Conservation (phyloP, 2,329 filamentous ascomycete genomes). For the Cladophialophora immunda region DNA sequence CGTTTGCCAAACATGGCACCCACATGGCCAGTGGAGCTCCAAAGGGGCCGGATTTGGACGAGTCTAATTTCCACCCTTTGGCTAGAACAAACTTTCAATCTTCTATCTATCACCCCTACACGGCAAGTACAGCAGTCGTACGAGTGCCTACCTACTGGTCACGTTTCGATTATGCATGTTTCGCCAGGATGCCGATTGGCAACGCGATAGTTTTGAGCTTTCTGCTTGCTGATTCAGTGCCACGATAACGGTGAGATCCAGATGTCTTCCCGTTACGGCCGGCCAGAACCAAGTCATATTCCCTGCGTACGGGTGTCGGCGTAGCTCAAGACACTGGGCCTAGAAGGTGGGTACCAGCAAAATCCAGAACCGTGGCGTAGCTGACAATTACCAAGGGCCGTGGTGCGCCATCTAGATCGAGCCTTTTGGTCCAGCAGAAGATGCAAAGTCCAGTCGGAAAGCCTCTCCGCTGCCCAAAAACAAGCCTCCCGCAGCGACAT, state of each 20-base stretch:
- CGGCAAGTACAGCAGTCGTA: too few species aligned
- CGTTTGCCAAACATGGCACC: neutral
- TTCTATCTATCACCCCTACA: neutral
- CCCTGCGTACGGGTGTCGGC: neutral
- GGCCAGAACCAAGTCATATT: neutral
- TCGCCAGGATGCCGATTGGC: too few species aligned
- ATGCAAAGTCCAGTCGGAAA: neutral
- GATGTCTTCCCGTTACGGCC: too few species aligned
- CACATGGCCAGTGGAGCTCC: neutral
- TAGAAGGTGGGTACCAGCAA: neutral
- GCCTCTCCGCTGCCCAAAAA: neutral
- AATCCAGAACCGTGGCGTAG: constrained; percentile 1
- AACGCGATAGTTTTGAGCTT: neutral
- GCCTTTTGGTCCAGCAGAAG: neutral
- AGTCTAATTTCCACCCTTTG: neutral
- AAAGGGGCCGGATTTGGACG: constrained; percentile 7
- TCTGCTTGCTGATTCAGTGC: neutral
- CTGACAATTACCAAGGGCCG: neutral
- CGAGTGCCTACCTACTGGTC: too few species aligned
- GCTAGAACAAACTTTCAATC: neutral
- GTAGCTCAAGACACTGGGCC: neutral
- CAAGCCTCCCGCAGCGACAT: neutral
- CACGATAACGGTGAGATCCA: too few species aligned
- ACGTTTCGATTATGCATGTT: too few species aligned
- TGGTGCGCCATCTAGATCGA: neutral